These are phyloP conservation scores for Withania somnifera DNA, from an alignment of 305 asterid species.

Conservation along the genomic window DNA sequence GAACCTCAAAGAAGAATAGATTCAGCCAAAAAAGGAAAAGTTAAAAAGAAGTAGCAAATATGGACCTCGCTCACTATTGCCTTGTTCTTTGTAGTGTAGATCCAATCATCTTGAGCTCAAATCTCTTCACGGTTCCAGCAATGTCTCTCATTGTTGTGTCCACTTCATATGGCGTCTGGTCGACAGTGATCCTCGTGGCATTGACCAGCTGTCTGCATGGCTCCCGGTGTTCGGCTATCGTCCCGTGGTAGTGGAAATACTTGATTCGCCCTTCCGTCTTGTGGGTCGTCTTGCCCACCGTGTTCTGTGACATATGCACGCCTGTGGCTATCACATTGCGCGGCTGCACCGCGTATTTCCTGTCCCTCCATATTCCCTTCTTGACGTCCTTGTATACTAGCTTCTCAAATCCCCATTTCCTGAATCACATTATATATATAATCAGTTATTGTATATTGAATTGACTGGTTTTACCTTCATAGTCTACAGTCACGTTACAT, in stretches of 20 bases:
- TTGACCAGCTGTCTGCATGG: conserved; percentile 48
- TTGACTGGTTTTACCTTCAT: not conserved
- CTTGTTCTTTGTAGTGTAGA: conserved; percentile 40
- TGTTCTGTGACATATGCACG: conserved; percentile 75
- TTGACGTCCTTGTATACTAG: conserved; percentile 59
- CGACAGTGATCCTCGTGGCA: conserved; percentile 25
- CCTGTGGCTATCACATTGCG: conserved; percentile 70
- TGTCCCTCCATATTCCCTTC: conserved; percentile 50
- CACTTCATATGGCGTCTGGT: conserved; percentile 33
- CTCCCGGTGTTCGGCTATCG: conserved; percentile 57
- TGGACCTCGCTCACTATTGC: conserved; percentile 22
- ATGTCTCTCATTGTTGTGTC: conserved; percentile 49
- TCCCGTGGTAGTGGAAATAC: conserved; percentile 79
- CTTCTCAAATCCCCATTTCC: conserved; percentile 95
- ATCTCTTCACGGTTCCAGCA: conserved; percentile 61
- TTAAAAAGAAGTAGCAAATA: not conserved
- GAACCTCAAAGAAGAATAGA: not conserved
- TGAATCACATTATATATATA: not conserved
- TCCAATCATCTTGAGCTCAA: conserved; percentile 61
- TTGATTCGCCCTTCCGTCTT: conserved; percentile 48
- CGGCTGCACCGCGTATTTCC: conserved; percentile 77
- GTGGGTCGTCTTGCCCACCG: conserved; percentile 49
- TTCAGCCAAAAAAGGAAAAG: too few relatives aligned
- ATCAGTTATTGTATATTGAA: not conserved
- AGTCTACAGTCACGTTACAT: too few relatives aligned